phyloP scores from a whole-genome alignment of 805 yeast genomes.

The Yarrowia osloensis region DNA sequence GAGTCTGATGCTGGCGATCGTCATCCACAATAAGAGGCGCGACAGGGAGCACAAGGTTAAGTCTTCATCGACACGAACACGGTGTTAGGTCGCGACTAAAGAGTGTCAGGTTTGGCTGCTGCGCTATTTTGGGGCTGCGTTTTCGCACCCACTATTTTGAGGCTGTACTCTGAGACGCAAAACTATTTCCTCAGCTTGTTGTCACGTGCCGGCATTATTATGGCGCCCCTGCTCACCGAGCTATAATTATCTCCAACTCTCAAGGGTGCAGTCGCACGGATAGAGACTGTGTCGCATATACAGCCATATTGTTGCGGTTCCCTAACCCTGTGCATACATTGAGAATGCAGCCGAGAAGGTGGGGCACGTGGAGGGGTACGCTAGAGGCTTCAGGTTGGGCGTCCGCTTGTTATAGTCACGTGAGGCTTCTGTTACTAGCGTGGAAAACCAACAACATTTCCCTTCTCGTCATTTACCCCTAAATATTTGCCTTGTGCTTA shows the following conservation, averaged over 20 bases:
- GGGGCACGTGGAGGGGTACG: not conserved
- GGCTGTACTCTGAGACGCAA: no score
- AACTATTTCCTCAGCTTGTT: not conserved
- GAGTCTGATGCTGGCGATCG: conserved; percentile 12
- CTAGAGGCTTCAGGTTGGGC: no score
- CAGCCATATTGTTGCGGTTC: conserved; percentile 2
- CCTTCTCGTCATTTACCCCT: not conserved
- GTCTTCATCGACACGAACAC: no score
- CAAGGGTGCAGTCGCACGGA: not conserved
- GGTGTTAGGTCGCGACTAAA: no score
- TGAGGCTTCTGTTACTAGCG: no score
- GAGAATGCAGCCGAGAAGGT: not conserved
- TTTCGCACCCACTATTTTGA: no score
- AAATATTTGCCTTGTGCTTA: not conserved
- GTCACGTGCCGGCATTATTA: not conserved
- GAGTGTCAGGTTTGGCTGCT: no score
- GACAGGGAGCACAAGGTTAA: not conserved
- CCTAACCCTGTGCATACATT: conserved; percentile 11
- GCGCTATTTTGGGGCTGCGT: no score
- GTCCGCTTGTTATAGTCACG: no score
- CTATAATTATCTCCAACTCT: not conserved
- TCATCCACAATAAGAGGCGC: not conserved
- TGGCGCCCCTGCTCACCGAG: not conserved
- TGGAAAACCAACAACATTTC: no score
- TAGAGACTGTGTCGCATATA: not conserved